phyloP scores from a whole-genome alignment of 805 yeast species.

The Ogataea trehaloabstinens region DNA sequence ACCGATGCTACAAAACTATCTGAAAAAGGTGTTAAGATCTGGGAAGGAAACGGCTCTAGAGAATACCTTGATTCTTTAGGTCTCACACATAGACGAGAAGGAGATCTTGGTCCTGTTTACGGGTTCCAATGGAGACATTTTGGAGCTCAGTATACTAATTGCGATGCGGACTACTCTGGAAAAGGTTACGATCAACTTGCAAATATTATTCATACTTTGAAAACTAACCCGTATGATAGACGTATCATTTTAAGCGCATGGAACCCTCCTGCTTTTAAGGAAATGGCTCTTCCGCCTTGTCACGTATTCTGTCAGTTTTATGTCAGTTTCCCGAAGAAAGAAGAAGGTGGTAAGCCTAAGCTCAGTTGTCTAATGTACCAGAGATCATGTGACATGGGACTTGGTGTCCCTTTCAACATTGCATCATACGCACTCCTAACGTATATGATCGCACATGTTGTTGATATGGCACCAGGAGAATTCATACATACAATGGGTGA shows the following conservation, averaged over 20 bases:
- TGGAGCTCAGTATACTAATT: slow-evolving; percentile 87
- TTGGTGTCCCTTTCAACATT: slow-evolving; percentile 98
- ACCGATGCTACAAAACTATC: slow-evolving; percentile 81
- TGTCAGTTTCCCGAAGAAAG: slow-evolving; percentile 78
- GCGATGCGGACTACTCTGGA: slow-evolving; percentile 83
- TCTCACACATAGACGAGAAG: slow-evolving; percentile 74
- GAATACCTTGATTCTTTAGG: slow-evolving; percentile 87
- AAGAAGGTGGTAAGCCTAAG: slow-evolving; percentile 47
- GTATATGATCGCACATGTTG: slow-evolving; percentile 93
- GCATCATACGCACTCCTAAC: slow-evolving; percentile 94
- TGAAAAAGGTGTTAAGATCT: slow-evolving; percentile 88
- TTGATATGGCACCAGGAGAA: slow-evolving; percentile 93
- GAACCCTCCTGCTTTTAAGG: slow-evolving; percentile 93
- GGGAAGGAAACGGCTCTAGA: slow-evolving; percentile 98
- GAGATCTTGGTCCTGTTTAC: slow-evolving; percentile 97
- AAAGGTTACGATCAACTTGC: slow-evolving; percentile 89
- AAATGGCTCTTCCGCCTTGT: slow-evolving; percentile 98
- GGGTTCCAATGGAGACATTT: slow-evolving; percentile 99
- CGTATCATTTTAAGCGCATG: slow-evolving; percentile 94
- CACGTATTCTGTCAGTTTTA: slow-evolving; percentile 95
- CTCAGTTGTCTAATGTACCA: slow-evolving; percentile 90
- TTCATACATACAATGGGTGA: slow-evolving; percentile 96
- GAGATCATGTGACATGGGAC: slow-evolving; percentile 98
- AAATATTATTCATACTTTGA: slow-evolving; percentile 74
- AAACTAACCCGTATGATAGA: slow-evolving; percentile 89